Conservation (phyloP, 345 rosid species). For the Sisymbrium irio region DNA sequence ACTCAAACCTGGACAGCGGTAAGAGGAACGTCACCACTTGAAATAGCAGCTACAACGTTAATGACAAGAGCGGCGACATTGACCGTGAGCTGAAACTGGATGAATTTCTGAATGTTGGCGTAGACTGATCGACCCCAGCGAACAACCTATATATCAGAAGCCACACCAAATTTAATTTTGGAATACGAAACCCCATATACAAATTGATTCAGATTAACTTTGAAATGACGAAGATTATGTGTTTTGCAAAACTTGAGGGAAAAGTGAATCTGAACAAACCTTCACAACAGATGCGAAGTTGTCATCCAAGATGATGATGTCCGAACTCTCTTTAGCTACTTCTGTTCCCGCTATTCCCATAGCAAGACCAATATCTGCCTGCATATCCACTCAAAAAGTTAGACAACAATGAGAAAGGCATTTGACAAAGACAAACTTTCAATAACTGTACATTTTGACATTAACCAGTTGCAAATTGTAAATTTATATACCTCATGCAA, state of each 20-base stretch:
- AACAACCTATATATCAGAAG: slow-evolving; percentile 62
- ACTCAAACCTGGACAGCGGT: slow-evolving; percentile 86
- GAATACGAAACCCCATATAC: not conserved
- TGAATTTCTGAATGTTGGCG: slow-evolving; percentile 97
- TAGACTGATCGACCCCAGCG: slow-evolving; percentile 99
- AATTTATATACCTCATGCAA: slow-evolving; percentile 62
- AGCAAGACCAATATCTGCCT: slow-evolving; percentile 99
- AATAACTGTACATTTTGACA: not conserved
- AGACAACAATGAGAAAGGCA: not conserved
- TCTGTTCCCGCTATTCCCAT: slow-evolving; percentile 99
- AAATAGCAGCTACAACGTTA: slow-evolving; percentile 88
- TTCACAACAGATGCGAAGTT: not conserved
- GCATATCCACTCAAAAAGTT: slow-evolving; percentile 23
- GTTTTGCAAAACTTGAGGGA: not conserved
- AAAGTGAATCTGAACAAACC: not conserved
- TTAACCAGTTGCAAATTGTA: not conserved
- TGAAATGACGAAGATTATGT: not conserved
- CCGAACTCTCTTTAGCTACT: slow-evolving; percentile 98
- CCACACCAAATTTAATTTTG: not conserved
- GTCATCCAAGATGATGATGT: slow-evolving; percentile 66
- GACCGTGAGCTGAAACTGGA: slow-evolving; percentile 98
- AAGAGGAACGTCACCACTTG: slow-evolving; percentile 96
- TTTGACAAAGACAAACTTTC: not conserved
- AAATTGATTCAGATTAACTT: not conserved
- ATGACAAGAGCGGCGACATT: slow-evolving; percentile 90